Percentiles rank a stretch among this genome's conserved stretches.
These are phyloP conservation scores for Pseudogymnoascus sp. DNA, from an alignment of 2,329 filamentous ascomycete genomes.

Conservation along the genomic window DNA sequence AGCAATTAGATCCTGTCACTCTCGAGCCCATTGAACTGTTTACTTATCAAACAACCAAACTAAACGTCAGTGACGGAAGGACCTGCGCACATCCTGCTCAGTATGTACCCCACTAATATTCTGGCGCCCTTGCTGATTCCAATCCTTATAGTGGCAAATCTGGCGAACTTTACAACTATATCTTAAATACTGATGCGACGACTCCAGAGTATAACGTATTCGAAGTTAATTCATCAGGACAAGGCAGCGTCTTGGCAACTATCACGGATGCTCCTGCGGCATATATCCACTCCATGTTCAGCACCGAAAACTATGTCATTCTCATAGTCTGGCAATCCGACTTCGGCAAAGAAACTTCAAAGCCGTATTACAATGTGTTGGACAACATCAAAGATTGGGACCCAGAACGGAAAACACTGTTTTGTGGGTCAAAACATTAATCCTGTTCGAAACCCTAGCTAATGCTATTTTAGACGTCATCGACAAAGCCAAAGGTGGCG, in stretches of 20 bases:
- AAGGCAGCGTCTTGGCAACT: conserved; percentile 63
- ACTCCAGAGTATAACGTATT: conserved; percentile 60
- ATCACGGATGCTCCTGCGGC: conserved; percentile 44
- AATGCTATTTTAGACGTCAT: neutral
- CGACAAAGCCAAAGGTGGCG: neutral
- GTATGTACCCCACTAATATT: conserved; percentile 51
- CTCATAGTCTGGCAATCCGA: conserved; percentile 30
- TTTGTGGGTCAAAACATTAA: neutral
- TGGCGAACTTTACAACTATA: conserved; percentile 72
- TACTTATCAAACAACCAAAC: neutral
- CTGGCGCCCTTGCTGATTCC: conserved; percentile 54
- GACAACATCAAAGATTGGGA: neutral
- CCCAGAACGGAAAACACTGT: neutral
- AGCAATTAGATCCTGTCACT: neutral
- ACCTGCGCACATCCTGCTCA: conserved; percentile 64
- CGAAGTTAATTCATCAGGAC: conserved; percentile 48
- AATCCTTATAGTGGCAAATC: conserved; percentile 53
- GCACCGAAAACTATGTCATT: conserved; percentile 62
- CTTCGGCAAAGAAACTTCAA: neutral
- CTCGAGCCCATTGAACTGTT: neutral
- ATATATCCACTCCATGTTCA: conserved; percentile 72
- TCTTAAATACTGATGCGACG: conserved; percentile 51
- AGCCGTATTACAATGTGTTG: neutral
- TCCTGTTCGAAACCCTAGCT: neutral
- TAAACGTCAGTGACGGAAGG: neutral